Evolutionary conservation across 2,329 filamentous ascomycete species (phyloP), one percentile per base, ranked within the genome.

Genomic region (Exophiala phaeomuriformis): DNA sequence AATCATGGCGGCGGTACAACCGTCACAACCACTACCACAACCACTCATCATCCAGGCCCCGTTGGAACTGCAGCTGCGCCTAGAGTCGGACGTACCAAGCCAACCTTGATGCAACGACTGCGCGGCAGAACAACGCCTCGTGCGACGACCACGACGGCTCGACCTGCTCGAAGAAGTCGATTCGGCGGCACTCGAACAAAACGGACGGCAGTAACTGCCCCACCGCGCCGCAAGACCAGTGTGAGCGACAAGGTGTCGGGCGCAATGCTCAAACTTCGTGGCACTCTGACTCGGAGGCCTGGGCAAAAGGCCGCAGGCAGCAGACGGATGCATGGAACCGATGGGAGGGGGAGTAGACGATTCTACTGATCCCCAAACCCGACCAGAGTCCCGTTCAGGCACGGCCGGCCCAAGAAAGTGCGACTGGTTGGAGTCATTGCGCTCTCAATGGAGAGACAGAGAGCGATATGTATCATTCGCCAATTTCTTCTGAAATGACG

Each of bases 241-340:
- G 73, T 90, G 60, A 84, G 84, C 44, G 87, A 91, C 72, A 91
- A 90, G 71, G 77, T 91, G 62, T 83, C 79, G 47, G 88, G 88
- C 12, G 86, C 86, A 0, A 73, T 91, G 68, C 76, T 87, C 72
- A 88, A 80, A 73, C 69, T 91, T 59, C 83, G 82, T 69, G 87
- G 88, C 5, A 80, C 75, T 50, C 66, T 91, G 53, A 90, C 84
- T 1, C 70, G 80, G 45, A 76, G 82, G 39, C 84, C 86, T 2
- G 87, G 83, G 28, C 71, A 85, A 60, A 90, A 90, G 82, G 85
- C 84, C 67, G 84, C 85, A 62, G 85, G 85, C 30, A 85, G 84
- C 47, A 77, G 85, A 55, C 77, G 85, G 51, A 88, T 88, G 83
- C 79, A 81, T 62, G 85, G 85, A 39, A 88, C 85, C 44, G 85